These are phyloP conservation scores for Prunus campanulata DNA, from an alignment of 306 rosid genomes.

Conservation along the genomic window DNA sequence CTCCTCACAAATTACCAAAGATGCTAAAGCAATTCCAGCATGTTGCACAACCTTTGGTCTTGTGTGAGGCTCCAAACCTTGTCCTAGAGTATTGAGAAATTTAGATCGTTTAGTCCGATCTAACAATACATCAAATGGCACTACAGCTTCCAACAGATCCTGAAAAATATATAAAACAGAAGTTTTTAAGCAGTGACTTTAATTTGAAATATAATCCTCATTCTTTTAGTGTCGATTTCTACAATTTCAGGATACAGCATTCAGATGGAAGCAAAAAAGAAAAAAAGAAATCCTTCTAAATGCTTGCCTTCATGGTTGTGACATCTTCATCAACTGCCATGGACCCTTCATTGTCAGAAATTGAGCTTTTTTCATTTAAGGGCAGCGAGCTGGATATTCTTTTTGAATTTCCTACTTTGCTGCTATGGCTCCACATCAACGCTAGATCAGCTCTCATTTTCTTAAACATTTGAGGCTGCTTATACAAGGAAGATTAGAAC, in stretches of 20 bases:
- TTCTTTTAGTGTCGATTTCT: not conserved
- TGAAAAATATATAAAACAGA: conserved; percentile 30
- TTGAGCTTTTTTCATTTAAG: conserved; percentile 36
- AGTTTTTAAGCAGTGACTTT: not conserved
- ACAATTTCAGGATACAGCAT: not conserved
- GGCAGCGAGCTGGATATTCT: conserved; percentile 47
- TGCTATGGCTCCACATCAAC: conserved; percentile 77
- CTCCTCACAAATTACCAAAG: conserved; percentile 82
- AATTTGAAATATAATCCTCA: not conserved
- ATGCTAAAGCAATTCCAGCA: conserved; percentile 85
- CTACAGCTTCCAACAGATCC: conserved; percentile 95
- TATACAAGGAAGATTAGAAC: conserved; percentile 24
- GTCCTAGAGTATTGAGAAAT: conserved; percentile 56
- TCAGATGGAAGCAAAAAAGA: not conserved
- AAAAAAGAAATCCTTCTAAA: not conserved
- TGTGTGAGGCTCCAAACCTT: conserved; percentile 36
- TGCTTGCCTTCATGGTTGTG: conserved; percentile 67
- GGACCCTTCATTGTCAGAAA: conserved; percentile 37
- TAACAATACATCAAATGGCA: conserved; percentile 79
- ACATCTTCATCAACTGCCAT: conserved; percentile 53
- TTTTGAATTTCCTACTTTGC: conserved; percentile 51
- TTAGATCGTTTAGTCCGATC: conserved; percentile 72
- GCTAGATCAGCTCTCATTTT: conserved; percentile 90
- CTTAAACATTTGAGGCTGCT: conserved; percentile 83
- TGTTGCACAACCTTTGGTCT: conserved; percentile 82